phyloP scores from a whole-genome alignment of 352 stramenopile genomes.

The Phytophthora litchii region DNA sequence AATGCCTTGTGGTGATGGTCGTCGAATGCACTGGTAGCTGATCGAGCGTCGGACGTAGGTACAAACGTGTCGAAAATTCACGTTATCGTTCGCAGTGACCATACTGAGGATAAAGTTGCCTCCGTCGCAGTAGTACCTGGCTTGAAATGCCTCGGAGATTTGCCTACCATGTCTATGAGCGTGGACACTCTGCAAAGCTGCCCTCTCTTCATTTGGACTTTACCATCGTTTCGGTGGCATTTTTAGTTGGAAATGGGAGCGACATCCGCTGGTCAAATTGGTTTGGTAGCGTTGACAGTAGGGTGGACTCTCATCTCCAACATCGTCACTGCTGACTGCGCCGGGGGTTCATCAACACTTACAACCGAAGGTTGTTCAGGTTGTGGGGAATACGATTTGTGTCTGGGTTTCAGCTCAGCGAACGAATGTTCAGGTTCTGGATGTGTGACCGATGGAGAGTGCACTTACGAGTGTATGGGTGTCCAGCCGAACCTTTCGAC shows the following conservation, averaged over 20 bases:
- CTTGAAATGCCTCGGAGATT: slow-evolving; percentile 28
- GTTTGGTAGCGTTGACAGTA: slow-evolving; percentile 1
- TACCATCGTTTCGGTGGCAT: slow-evolving; percentile 20
- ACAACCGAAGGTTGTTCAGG: slow-evolving; percentile 32
- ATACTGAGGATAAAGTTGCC: slow-evolving; percentile 1
- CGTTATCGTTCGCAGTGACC: slow-evolving; percentile 16
- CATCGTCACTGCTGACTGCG: slow-evolving; percentile 19
- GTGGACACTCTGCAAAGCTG: neutral
- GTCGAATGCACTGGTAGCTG: too few species aligned
- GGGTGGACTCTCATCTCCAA: slow-evolving; percentile 6
- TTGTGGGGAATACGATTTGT: slow-evolving; percentile 32
- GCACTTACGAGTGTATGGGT: slow-evolving; percentile 33
- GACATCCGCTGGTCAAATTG: slow-evolving; percentile 7
- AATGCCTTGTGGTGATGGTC: too few species aligned
- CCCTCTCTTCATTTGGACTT: slow-evolving; percentile 20
- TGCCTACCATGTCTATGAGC: slow-evolving; percentile 21
- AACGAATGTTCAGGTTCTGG: slow-evolving; percentile 26
- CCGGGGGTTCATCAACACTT: slow-evolving; percentile 27
- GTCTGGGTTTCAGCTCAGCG: slow-evolving; percentile 25
- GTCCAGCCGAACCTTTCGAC: slow-evolving; percentile 19
- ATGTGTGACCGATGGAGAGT: slow-evolving; percentile 26
- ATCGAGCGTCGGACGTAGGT: neutral
- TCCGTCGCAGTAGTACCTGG: slow-evolving; percentile 6
- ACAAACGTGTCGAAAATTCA: slow-evolving; percentile 25
- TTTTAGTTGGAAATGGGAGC: slow-evolving; percentile 10